phyloP scores from a whole-genome alignment of 164 flowering plant species.

The Cinnamomum micranthum region DNA sequence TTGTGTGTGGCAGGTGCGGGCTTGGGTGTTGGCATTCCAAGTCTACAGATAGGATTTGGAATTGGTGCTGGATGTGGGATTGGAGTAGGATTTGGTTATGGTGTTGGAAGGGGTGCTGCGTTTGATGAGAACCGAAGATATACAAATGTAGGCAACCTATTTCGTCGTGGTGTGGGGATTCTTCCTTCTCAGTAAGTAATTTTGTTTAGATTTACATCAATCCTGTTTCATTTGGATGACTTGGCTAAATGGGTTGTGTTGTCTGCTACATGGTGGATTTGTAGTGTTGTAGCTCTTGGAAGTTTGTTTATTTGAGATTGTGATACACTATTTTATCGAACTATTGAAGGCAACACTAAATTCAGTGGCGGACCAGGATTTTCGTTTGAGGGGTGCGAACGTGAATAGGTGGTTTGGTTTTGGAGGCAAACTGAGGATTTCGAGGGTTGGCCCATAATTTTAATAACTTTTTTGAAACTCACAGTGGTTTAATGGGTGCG shows the following conservation, averaged over 20 bases:
- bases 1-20: conserved; percentile 50
- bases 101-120: conserved; percentile 79
- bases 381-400: too few relatives aligned
- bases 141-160: conserved; percentile 61
- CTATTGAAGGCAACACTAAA: too few relatives aligned
- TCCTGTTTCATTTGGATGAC: neutral
- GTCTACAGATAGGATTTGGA: conserved; percentile 80
- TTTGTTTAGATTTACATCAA: neutral
- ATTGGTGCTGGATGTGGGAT: conserved; percentile 93
- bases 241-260: neutral
- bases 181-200: conserved; percentile 60
- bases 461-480: too few relatives aligned
- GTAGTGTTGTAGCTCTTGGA: neutral
- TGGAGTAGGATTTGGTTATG: conserved; percentile 94
- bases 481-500: too few relatives aligned
- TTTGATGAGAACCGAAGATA: conserved; percentile 54
- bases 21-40: conserved; percentile 85
- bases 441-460: too few relatives aligned
- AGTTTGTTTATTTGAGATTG: neutral
- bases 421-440: too few relatives aligned
- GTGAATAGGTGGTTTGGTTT: too few relatives aligned
- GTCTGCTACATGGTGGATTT: neutral
- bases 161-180: conserved; percentile 23
- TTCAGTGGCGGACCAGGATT: too few relatives aligned
- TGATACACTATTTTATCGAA: too few relatives aligned